These are phyloP conservation scores for Serendipita sp. DNA, from an alignment of 768 basidiomycete genomes.

Conservation along the genomic window DNA sequence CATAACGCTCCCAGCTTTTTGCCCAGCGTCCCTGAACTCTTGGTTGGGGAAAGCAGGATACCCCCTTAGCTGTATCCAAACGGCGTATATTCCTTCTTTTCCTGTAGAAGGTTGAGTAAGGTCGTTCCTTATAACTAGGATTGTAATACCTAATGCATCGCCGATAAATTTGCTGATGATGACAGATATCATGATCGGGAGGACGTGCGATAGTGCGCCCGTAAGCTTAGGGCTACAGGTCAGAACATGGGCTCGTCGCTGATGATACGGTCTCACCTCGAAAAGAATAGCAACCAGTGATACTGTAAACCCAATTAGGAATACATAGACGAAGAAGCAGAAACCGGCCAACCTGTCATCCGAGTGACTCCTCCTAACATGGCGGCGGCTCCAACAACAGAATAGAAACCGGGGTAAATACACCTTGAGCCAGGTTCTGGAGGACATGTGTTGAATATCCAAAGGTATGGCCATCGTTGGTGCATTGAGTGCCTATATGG, in stretches of 20 bases:
- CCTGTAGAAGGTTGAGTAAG: conserved; percentile 16
- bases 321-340: background rate
- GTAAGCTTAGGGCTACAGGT: conserved; percentile 32
- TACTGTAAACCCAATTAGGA: conserved; percentile 24
- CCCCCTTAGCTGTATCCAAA: conserved; percentile 53
- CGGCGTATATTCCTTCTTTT: conserved; percentile 50
- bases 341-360: conserved; percentile 43
- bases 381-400: conserved; percentile 58
- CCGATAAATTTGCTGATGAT: conserved; percentile 66
- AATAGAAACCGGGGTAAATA: conserved; percentile 61
- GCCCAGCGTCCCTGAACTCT: conserved; percentile 48
- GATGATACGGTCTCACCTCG: conserved; percentile 28
- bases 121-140: background rate
- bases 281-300: conserved; percentile 64
- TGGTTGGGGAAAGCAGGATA: conserved; percentile 56
- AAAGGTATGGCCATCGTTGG: conserved; percentile 45
- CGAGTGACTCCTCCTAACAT: conserved; percentile 63
- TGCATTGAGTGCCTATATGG: conserved; percentile 43
- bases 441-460: conserved; percentile 56
- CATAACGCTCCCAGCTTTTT: conserved; percentile 46
- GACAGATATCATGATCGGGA: conserved; percentile 66
- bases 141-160: conserved; percentile 31
- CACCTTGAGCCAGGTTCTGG: conserved; percentile 52
- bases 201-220: conserved; percentile 61
- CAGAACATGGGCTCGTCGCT: background rate